A percentile compares a stretch with the other conserved stretches of the same genome.
These are phyloP conservation scores for Exobasidium rhododendri DNA, from an alignment of 1,284 basidiomycete genomes.

Conservation along the genomic window DNA sequence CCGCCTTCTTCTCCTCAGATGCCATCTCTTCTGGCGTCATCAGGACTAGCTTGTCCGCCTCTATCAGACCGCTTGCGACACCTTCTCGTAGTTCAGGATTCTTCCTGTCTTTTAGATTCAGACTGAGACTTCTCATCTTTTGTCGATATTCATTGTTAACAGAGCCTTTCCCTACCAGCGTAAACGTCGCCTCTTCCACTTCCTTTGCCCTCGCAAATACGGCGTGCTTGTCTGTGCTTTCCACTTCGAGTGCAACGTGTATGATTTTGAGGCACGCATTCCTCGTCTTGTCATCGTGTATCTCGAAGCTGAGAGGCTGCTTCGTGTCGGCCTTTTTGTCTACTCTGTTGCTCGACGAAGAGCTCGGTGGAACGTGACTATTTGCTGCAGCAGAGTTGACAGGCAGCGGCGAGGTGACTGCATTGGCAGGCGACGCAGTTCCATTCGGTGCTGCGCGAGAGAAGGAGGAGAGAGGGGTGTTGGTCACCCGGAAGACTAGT, in stretches of 20 bases:
- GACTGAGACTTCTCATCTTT: slow-evolving; percentile 85
- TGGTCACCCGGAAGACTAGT: slow-evolving; percentile 10
- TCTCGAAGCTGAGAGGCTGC: slow-evolving; percentile 44
- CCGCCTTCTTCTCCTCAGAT: slow-evolving; percentile 79
- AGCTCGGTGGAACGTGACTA: slow-evolving; percentile 13
- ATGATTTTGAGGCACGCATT: slow-evolving; percentile 86
- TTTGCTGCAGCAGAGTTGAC: not conserved
- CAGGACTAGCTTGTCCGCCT: slow-evolving; percentile 67
- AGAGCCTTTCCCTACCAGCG: slow-evolving; percentile 34
- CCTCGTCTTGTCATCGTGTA: slow-evolving; percentile 63
- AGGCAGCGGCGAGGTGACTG: slow-evolving; percentile 21
- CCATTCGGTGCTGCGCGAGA: slow-evolving; percentile 5
- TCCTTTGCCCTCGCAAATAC: slow-evolving; percentile 56
- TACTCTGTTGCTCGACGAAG: slow-evolving; percentile 19
- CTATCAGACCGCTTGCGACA: slow-evolving; percentile 76
- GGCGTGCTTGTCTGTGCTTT: slow-evolving; percentile 5
- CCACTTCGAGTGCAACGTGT: slow-evolving; percentile 74
- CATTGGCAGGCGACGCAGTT: slow-evolving; percentile 25
- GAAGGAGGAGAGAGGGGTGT: slow-evolving; percentile 12
- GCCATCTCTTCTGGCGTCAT: slow-evolving; percentile 93
- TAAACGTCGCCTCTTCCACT: slow-evolving; percentile 57
- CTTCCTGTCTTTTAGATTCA: slow-evolving; percentile 91
- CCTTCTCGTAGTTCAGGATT: slow-evolving; percentile 82
- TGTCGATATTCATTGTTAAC: slow-evolving; percentile 62
- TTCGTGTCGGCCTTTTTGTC: not conserved